Evolutionary conservation across 148 eudicot genomes (phyloP).

Genomic region (Silene uniflora): DNA sequence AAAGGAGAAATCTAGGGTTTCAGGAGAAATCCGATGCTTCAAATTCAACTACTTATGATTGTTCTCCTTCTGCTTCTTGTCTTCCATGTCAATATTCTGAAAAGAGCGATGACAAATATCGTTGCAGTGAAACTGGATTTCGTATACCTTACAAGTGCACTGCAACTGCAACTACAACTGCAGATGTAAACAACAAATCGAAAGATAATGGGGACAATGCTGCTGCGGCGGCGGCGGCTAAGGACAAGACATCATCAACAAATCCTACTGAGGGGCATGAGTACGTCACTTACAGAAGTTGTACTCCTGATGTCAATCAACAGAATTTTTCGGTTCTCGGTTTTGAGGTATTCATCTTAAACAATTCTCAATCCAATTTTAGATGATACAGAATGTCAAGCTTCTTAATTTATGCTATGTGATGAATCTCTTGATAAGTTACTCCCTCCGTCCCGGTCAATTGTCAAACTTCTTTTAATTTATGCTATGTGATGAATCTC

Average conservation of each 20-base stretch:
- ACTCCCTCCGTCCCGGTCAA: no score
- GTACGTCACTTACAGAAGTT: constrained; percentile 78
- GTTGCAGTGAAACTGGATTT: constrained; percentile 94
- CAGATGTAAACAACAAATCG: constrained; percentile 36
- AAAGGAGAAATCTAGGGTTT: constrained; percentile 38
- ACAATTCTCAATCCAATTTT: no score
- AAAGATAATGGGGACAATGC: no score
- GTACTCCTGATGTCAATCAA: constrained; percentile 69
- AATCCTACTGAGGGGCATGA: constrained; percentile 34
- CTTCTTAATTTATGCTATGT: no score
- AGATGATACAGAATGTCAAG: no score
- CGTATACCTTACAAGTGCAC: constrained; percentile 78
- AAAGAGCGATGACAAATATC: constrained; percentile 75
- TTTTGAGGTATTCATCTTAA: constrained; percentile 60
- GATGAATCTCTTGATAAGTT: no score
- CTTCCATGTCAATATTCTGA: constrained; percentile 72
- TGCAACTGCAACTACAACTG: no score
- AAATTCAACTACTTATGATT: constrained; percentile 69
- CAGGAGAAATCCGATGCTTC: constrained; percentile 55
- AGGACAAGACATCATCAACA: constrained; percentile 38
- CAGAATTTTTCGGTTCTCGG: constrained; percentile 79
- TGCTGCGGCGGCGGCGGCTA: constrained; percentile 19
- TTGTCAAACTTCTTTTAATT: no score
- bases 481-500: no score
- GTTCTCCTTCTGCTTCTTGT: constrained; percentile 93